Evolutionary conservation across 2,329 filamentous ascomycete genomes (phyloP).

Genomic region (Talaromyces funiculosus): DNA sequence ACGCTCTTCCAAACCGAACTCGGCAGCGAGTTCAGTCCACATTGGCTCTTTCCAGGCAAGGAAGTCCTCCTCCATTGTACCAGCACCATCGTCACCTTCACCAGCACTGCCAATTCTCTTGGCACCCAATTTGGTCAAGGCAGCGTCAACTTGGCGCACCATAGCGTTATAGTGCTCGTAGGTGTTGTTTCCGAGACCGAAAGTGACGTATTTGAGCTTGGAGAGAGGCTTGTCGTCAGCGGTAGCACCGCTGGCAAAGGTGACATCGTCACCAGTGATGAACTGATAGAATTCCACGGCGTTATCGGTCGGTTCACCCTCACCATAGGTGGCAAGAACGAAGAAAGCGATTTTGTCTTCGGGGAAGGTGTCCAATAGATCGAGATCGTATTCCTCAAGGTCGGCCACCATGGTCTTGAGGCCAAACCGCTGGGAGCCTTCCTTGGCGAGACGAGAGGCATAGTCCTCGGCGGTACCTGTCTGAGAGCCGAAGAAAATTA

Average conservation of each 20-base stretch:
- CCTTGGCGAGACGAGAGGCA: conserved; percentile 90
- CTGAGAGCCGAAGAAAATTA: conserved; percentile 97
- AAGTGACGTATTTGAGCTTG: conserved; percentile 88
- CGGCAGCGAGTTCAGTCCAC: conserved; percentile 79
- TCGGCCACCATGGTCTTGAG: conserved; percentile 98
- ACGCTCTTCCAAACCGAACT: conserved; percentile 87
- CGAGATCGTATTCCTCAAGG: conserved; percentile 94
- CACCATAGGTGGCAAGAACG: conserved; percentile 92
- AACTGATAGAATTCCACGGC: conserved; percentile 99
- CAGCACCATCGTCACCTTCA: conserved; percentile 94
- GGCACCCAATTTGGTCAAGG: conserved; percentile 74
- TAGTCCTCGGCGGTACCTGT: conserved; percentile 98
- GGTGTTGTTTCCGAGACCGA: conserved; percentile 97
- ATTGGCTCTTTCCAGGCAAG: conserved; percentile 98
- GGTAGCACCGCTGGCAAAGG: conserved; percentile 65
- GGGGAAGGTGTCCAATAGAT: conserved; percentile 83
- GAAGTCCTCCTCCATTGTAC: conserved; percentile 99
- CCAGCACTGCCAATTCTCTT: conserved; percentile 79
- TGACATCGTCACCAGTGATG: conserved; percentile 71
- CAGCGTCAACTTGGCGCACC: conserved; percentile 85
- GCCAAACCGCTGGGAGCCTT: conserved; percentile 92
- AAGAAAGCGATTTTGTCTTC: conserved; percentile 92
- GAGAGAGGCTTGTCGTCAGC: conserved; percentile 64
- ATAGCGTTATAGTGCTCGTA: conserved; percentile 99
- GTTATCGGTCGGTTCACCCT: conserved; percentile 97